Percentiles rank a stretch among this genome's conserved stretches.
Conservation (phyloP, 2,329 filamentous ascomycete species). For the Pyricularia pennisetigena region DNA sequence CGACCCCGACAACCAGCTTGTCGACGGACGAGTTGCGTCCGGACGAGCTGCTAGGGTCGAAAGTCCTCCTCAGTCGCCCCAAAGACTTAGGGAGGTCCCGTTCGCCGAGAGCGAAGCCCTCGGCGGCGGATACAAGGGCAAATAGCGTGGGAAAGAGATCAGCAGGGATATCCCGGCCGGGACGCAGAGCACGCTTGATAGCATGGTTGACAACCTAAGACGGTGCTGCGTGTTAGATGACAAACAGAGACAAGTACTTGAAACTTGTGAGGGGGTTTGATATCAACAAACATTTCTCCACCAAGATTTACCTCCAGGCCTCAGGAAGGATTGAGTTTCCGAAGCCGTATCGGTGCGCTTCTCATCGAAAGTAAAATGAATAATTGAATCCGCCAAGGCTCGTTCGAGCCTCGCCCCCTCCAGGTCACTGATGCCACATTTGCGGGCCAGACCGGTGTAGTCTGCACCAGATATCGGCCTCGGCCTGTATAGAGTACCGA, state of each 20-base stretch:
- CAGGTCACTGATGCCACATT: not conserved
- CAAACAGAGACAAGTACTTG: not conserved
- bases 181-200: not conserved
- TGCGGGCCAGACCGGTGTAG: not conserved
- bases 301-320: not conserved
- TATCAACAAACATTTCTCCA: not conserved
- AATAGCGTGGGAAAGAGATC: not conserved
- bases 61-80: not conserved
- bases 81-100: not conserved
- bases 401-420: not conserved
- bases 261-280: not conserved
- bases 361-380: not conserved
- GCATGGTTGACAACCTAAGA: not conserved
- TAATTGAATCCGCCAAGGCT: not conserved
- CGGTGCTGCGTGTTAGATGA: not conserved
- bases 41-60: not conserved
- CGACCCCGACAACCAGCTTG: not conserved
- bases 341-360: not conserved
- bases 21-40: not conserved
- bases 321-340: not conserved
- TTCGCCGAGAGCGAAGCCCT: not conserved
- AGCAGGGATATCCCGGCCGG: not conserved
- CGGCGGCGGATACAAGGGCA: not conserved
- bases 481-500: slow-evolving; percentile 51
- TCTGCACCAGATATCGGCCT: slow-evolving; percentile 13